Percentiles rank a stretch among this genome's conserved stretches.
phyloP scores from a whole-genome alignment of 1,284 basidiomycete genomes.

The Trichosporon asahii region DNA sequence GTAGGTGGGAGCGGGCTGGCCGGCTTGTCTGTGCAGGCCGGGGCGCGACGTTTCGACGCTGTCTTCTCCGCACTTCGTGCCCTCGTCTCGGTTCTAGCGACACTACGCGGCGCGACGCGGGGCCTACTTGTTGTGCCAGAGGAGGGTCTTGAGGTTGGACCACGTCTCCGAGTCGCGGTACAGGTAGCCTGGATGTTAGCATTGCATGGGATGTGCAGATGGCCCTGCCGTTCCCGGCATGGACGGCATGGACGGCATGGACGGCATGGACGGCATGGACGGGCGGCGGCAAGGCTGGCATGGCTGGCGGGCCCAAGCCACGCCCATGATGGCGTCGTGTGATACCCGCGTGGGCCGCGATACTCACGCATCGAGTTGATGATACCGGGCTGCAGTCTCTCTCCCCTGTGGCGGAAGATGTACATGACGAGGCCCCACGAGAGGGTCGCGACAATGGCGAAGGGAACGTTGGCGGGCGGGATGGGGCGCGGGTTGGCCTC shows the following conservation, averaged over 20 bases:
- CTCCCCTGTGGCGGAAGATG: conserved; percentile 78
- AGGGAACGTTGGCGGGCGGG: conserved; percentile 75
- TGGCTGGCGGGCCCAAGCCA: conserved; percentile 49
- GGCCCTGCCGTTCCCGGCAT: not conserved
- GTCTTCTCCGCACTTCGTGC: not conserved
- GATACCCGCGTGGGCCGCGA: not conserved
- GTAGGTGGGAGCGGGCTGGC: not conserved
- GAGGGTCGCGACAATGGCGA: conserved; percentile 82
- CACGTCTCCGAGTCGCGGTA: conserved; percentile 76
- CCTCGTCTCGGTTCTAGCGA: not conserved
- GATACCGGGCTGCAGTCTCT: conserved; percentile 91
- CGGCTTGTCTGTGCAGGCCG: not conserved
- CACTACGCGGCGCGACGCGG: not conserved
- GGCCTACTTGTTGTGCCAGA: conserved; percentile 71
- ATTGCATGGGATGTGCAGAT: not conserved
- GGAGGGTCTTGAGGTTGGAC: conserved; percentile 64
- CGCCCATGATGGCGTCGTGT: conserved; percentile 2
- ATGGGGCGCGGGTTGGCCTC: conserved; percentile 59
- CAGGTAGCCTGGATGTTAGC: conserved; percentile 56
- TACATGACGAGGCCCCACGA: conserved; percentile 98
- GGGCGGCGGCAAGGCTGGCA: conserved; percentile 53
- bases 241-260: no score
- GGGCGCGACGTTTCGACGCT: not conserved
- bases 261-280: conserved; percentile 40
- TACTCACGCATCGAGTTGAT: conserved; percentile 55